A percentile compares a stretch with the other conserved stretches of the same genome.
These are phyloP conservation scores for Lodderomyces beijingensis DNA, from an alignment of 1,139 yeast genomes.

Conservation along the genomic window DNA sequence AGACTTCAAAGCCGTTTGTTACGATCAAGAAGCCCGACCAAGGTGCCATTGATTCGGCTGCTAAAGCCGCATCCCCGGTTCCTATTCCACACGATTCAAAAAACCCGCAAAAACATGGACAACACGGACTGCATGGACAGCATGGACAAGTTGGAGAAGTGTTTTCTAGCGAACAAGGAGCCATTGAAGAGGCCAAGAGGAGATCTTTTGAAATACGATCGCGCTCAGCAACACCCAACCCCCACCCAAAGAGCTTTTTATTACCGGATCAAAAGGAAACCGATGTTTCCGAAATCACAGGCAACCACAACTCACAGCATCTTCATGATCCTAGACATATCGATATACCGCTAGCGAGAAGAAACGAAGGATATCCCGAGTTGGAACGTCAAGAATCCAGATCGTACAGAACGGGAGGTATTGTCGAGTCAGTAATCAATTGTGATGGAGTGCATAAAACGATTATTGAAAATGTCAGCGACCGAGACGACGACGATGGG, in stretches of 20 bases:
- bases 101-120: slow-evolving; percentile 4
- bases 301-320: slow-evolving; percentile 2
- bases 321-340: slow-evolving; percentile 6
- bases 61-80: slow-evolving; percentile 16
- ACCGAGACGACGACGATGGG: slow-evolving; percentile 22
- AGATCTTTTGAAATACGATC: slow-evolving; percentile 10
- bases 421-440: slow-evolving; percentile 78
- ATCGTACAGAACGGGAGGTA: slow-evolving; percentile 59
- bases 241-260: slow-evolving; percentile 15
- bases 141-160: slow-evolving; percentile 29
- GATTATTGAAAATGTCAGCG: slow-evolving; percentile 63
- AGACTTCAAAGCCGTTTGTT: slow-evolving; percentile 65
- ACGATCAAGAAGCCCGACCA: slow-evolving; percentile 56
- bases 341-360: slow-evolving; percentile 5
- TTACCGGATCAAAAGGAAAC: slow-evolving; percentile 27
- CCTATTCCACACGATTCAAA: slow-evolving; percentile 6
- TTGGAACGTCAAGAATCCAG: slow-evolving; percentile 34
- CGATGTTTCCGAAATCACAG: slow-evolving; percentile 24
- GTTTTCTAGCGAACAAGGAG: slow-evolving; percentile 49
- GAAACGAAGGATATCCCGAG: slow-evolving; percentile 6
- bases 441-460: slow-evolving; percentile 85
- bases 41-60: slow-evolving; percentile 22
- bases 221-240: too few species aligned
- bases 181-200: slow-evolving; percentile 32
- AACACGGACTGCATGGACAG: slow-evolving; percentile 4